Percentiles rank a stretch among this genome's conserved stretches.
Evolutionary conservation across 345 rosid genomes (phyloP).

Genomic region (Brassica carinata): DNA sequence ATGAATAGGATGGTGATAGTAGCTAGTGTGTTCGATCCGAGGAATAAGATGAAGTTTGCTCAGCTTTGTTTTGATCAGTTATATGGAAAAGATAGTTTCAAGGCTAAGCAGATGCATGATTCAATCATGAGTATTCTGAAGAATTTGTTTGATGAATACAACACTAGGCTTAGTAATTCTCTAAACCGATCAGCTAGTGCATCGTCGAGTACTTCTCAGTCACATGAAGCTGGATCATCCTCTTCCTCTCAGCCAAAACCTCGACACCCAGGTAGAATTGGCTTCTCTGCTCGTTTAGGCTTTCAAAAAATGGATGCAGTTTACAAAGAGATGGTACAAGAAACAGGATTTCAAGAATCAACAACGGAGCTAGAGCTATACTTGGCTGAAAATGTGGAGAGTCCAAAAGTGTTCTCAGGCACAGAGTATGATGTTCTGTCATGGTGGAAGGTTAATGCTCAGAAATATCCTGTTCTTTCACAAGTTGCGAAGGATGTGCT

Average conservation of each 20-base stretch:
- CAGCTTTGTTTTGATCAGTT: not conserved
- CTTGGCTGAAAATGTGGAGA: not conserved
- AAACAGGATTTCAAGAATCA: not conserved
- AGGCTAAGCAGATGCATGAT: not conserved
- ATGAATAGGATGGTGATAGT: not conserved
- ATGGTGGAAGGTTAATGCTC: not conserved
- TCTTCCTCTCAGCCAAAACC: not conserved
- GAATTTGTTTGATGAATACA: constrained; percentile 1
- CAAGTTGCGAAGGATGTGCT: not conserved
- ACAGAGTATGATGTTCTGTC: not conserved
- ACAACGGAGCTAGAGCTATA: not conserved
- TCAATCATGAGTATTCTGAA: not conserved
- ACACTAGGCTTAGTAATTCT: not conserved
- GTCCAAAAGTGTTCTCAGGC: not conserved
- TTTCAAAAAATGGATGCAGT: not conserved
- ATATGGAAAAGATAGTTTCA: not conserved
- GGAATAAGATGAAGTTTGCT: not conserved
- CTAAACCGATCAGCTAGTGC: not conserved
- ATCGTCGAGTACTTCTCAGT: not conserved
- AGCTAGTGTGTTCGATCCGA: not conserved
- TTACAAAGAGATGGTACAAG: not conserved
- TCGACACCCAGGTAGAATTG: not conserved
- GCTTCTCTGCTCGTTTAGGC: not conserved
- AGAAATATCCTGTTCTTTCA: not conserved
- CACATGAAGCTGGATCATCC: not conserved